Conservation (phyloP, 345 rosid species). For the Erucastrum elatum region DNA sequence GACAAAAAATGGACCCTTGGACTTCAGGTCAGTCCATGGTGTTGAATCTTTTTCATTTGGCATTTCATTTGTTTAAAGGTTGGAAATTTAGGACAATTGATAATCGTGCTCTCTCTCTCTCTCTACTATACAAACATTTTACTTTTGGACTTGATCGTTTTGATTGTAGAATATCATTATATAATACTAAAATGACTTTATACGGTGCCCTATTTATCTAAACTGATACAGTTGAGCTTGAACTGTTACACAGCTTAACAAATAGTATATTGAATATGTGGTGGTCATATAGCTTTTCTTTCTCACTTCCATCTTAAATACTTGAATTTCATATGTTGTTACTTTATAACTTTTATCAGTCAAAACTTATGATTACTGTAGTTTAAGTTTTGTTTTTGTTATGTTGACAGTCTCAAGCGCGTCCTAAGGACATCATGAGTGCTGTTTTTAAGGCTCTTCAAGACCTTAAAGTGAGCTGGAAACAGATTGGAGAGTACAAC, state of each 20-base stretch:
- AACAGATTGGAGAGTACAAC: conserved; percentile 80
- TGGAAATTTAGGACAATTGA: background rate
- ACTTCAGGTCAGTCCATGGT: conserved; percentile 56
- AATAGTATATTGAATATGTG: background rate
- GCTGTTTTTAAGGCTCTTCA: conserved; percentile 69
- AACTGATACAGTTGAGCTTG: background rate
- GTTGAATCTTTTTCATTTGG: background rate
- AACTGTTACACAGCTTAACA: background rate
- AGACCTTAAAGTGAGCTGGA: conserved; percentile 78
- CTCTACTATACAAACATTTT: background rate
- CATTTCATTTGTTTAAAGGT: background rate
- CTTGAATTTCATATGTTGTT: background rate
- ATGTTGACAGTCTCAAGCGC: conserved; percentile 58
- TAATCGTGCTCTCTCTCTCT: background rate
- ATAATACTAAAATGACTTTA: background rate
- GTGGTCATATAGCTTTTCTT: background rate
- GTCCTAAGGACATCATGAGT: conserved; percentile 75
- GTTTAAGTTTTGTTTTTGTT: background rate
- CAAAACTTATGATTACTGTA: background rate
- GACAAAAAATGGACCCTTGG: conserved; percentile 84
- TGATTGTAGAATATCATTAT: background rate
- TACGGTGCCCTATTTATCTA: background rate
- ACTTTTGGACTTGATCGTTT: background rate
- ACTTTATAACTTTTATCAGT: background rate
- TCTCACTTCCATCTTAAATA: background rate